A percentile compares a stretch with the other conserved stretches of the same genome.
Evolutionary conservation across 495 filamentous ascomycete genomes (phyloP).

Genomic region (Wilcoxina mikolae): DNA sequence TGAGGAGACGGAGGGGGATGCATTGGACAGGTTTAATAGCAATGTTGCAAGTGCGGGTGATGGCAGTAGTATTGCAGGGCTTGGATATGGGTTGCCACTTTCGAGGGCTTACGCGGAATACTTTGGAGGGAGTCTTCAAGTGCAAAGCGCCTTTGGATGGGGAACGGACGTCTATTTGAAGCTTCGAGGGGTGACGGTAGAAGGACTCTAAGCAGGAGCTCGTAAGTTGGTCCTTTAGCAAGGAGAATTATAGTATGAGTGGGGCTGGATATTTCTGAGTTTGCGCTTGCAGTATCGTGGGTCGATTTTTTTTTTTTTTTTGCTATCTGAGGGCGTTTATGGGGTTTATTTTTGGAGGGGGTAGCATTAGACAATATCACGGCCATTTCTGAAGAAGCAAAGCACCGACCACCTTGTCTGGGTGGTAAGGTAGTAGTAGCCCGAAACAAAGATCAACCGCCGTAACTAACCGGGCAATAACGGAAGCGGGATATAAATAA

Average conservation of each 20-base stretch:
- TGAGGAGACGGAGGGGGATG: slow-evolving; percentile 8
- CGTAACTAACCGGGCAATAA: too few relatives aligned
- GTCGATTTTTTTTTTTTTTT: neutral
- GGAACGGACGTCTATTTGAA: slow-evolving; percentile 71
- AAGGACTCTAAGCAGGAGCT: slow-evolving; percentile 29
- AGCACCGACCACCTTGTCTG: too few relatives aligned
- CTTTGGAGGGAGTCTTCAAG: slow-evolving; percentile 86
- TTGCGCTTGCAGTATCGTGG: neutral
- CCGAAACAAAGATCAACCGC: too few relatives aligned
- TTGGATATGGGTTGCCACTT: slow-evolving; percentile 85
- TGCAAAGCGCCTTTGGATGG: slow-evolving; percentile 94
- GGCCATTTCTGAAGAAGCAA: too few relatives aligned
- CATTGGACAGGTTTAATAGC: slow-evolving; percentile 22
- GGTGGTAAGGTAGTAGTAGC: too few relatives aligned
- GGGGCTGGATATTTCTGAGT: neutral
- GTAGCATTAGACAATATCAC: too few relatives aligned
- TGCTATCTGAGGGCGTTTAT: neutral
- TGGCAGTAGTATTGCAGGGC: slow-evolving; percentile 57
- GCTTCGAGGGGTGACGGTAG: slow-evolving; percentile 69
- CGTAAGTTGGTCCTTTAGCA: slow-evolving; percentile 4
- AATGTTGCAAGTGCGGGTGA: slow-evolving; percentile 30
- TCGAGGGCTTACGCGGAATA: slow-evolving; percentile 94
- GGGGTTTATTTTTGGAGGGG: neutral
- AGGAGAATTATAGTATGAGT: slow-evolving; percentile 11
- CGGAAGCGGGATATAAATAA: too few relatives aligned